Percentiles rank a stretch among this genome's conserved stretches.
phyloP scores from a whole-genome alignment of 2,329 filamentous ascomycete species.

The Curvularia hawaiiensis region DNA sequence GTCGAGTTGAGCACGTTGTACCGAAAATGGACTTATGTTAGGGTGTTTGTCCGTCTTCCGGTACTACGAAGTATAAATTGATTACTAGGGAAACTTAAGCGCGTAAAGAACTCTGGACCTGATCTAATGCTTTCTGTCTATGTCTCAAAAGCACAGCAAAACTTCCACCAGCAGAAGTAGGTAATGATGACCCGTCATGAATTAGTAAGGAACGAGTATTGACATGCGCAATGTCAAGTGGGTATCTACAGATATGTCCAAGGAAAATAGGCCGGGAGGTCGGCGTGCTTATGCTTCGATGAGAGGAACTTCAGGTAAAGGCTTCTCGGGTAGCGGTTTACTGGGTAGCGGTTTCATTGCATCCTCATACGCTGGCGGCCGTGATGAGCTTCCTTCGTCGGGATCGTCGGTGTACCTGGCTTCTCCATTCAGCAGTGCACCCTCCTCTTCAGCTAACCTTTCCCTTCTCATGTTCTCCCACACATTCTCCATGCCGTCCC shows the following conservation, averaged over 20 bases:
- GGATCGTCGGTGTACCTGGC: slow-evolving; percentile 34
- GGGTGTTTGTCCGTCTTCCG: neutral
- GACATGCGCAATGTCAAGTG: neutral
- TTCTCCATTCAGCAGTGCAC: slow-evolving; percentile 21
- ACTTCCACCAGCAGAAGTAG: neutral
- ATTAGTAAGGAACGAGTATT: neutral
- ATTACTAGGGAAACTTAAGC: neutral
- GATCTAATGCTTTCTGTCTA: neutral
- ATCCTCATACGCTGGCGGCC: slow-evolving; percentile 10
- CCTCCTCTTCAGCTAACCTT: slow-evolving; percentile 30
- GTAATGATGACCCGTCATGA: neutral
- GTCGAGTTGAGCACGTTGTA: neutral
- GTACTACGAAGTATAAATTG: neutral
- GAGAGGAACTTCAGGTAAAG: slow-evolving; percentile 41
- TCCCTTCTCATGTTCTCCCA: slow-evolving; percentile 38
- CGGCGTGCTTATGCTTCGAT: slow-evolving; percentile 31
- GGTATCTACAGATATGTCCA: neutral
- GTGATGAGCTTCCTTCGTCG: slow-evolving; percentile 21
- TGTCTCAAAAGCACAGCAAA: neutral
- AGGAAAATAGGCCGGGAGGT: neutral
- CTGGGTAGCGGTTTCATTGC: slow-evolving; percentile 33
- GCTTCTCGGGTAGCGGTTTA: slow-evolving; percentile 44
- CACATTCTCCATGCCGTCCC: slow-evolving; percentile 43
- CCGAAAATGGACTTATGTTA: neutral
- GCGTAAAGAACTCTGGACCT: neutral